Evolutionary conservation across 2,329 filamentous ascomycete genomes (phyloP).

Genomic region (Diplodia mutila): DNA sequence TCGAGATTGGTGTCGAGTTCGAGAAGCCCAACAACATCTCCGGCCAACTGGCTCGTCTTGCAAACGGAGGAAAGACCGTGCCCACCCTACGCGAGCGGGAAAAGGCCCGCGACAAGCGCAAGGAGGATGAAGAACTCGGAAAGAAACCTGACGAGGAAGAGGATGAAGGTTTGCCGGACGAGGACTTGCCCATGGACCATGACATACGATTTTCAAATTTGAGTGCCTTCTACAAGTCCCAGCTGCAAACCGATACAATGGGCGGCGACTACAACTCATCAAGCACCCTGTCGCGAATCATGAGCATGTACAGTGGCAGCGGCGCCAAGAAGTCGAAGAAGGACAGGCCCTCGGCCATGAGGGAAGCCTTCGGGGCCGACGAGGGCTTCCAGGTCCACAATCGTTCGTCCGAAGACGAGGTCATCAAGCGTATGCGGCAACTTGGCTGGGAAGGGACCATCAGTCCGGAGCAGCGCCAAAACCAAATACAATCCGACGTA

Average conservation of each 20-base stretch:
- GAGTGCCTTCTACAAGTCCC: slow-evolving; percentile 78
- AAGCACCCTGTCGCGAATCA: slow-evolving; percentile 80
- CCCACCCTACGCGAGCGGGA: slow-evolving; percentile 46
- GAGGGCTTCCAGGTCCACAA: slow-evolving; percentile 73
- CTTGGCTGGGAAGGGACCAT: slow-evolving; percentile 70
- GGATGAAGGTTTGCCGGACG: slow-evolving; percentile 28
- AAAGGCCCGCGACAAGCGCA: slow-evolving; percentile 44
- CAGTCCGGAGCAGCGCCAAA: slow-evolving; percentile 55
- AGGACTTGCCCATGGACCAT: slow-evolving; percentile 47
- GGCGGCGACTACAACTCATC: slow-evolving; percentile 59
- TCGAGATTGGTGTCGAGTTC: slow-evolving; percentile 88
- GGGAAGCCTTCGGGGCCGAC: slow-evolving; percentile 70
- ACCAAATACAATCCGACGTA: slow-evolving; percentile 55
- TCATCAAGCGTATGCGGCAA: slow-evolving; percentile 58
- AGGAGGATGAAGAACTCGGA: slow-evolving; percentile 34
- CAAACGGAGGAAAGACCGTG: slow-evolving; percentile 50
- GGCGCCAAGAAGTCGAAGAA: slow-evolving; percentile 60
- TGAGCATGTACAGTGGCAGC: slow-evolving; percentile 77
- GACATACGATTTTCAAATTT: slow-evolving; percentile 76
- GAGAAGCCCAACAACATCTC: slow-evolving; percentile 87
- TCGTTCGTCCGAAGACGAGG: slow-evolving; percentile 62
- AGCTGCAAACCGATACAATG: slow-evolving; percentile 63
- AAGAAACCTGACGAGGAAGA: slow-evolving; percentile 28
- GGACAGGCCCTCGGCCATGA: slow-evolving; percentile 72
- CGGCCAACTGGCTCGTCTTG: slow-evolving; percentile 73